phyloP scores from a whole-genome alignment of 257 asterid species.

The Haberlea rhodopensis region DNA sequence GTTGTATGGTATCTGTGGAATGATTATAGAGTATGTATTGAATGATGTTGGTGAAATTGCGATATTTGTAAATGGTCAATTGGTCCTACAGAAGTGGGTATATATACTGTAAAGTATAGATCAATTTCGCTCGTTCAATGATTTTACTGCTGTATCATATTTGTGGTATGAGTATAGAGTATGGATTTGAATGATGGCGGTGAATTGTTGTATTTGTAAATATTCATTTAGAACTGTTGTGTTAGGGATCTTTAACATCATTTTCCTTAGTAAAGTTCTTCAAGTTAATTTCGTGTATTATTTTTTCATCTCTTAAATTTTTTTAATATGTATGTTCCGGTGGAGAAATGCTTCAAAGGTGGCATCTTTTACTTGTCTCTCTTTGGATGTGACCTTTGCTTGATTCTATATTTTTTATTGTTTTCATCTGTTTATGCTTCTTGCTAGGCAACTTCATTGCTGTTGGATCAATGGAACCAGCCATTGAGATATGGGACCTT shows the following conservation, averaged over 20 bases:
- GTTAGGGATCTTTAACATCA: background rate
- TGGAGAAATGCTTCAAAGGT: background rate
- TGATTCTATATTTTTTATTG: conserved; percentile 9
- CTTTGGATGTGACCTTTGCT: background rate
- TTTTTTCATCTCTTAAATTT: background rate
- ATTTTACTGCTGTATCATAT: too few species aligned
- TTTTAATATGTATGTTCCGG: background rate
- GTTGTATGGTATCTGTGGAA: too few species aligned
- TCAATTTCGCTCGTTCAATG: background rate
- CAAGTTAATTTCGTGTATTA: background rate
- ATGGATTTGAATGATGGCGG: background rate
- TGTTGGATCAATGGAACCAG: conserved; percentile 91
- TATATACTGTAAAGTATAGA: background rate
- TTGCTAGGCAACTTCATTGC: conserved; percentile 77
- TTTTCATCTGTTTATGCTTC: conserved; percentile 21
- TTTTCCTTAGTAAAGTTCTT: background rate
- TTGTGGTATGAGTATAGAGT: background rate
- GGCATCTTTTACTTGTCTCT: background rate
- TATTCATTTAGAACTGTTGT: background rate
- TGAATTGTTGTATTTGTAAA: background rate
- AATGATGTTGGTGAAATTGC: too few species aligned
- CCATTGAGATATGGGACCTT: conserved; percentile 96
- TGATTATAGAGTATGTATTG: too few species aligned
- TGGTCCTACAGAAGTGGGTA: too few species aligned
- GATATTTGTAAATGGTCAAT: too few species aligned